A percentile compares a stretch with the other conserved stretches of the same genome.
These are phyloP conservation scores for Hyaloperonospora arabidopsidis DNA, from an alignment of 352 stramenopile species.

Conservation along the genomic window DNA sequence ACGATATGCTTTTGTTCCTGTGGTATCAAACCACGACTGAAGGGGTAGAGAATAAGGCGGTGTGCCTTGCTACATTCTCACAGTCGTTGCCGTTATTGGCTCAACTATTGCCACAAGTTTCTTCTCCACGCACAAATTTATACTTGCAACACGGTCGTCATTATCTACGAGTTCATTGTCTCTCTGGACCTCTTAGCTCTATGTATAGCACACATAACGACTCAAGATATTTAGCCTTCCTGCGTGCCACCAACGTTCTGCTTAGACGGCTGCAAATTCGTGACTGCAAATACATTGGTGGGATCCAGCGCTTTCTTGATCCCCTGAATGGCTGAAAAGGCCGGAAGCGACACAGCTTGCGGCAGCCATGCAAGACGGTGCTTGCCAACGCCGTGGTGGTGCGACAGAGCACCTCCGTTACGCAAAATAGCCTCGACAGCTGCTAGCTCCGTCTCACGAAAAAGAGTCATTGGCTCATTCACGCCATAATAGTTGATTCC, in stretches of 20 bases:
- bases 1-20: too few species aligned
- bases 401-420: conserved; percentile 88
- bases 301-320: conserved; percentile 88
- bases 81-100: too few species aligned
- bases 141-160: too few species aligned
- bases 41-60: too few species aligned
- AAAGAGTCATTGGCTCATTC: conserved; percentile 67
- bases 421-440: conserved; percentile 82
- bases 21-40: too few species aligned
- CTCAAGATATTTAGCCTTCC: conserved; percentile 5
- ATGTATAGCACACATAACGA: too few species aligned
- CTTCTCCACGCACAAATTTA: too few species aligned
- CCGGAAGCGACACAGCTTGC: conserved; percentile 70
- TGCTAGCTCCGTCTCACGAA: conserved; percentile 66
- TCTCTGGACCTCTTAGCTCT: conserved; percentile 4
- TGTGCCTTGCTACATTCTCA: too few species aligned
- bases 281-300: conserved; percentile 87
- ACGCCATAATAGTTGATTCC: conserved; percentile 89
- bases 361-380: conserved; percentile 80
- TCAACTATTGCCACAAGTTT: too few species aligned
- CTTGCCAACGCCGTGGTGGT: conserved; percentile 95
- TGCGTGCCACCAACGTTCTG: conserved; percentile 6
- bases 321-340: conserved; percentile 54
- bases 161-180: neutral
- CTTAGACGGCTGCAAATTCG: conserved; percentile 55